These are phyloP conservation scores for Endoconidiophora laricicola DNA, from an alignment of 2,329 filamentous ascomycete species.

Conservation along the genomic window DNA sequence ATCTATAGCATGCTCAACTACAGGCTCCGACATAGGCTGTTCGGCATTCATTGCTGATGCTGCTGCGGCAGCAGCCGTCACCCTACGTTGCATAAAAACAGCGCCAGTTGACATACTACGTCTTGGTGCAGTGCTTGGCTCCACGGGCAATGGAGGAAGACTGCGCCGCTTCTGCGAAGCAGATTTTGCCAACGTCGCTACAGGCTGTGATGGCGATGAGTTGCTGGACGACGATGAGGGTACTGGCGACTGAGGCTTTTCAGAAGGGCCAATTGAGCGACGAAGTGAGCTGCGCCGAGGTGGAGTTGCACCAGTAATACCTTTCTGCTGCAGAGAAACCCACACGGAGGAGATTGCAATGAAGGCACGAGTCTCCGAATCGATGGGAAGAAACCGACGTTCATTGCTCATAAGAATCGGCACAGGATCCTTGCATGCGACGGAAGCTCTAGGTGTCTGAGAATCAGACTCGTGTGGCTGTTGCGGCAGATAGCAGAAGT, in stretches of 20 bases:
- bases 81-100: conserved; percentile 16
- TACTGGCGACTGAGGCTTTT: not conserved
- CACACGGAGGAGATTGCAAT: conserved; percentile 17
- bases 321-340: conserved; percentile 16
- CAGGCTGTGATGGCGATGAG: not conserved
- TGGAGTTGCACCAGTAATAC: conserved; percentile 5
- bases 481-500: conserved; percentile 20
- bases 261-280: conserved; percentile 1
- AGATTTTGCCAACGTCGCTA: not conserved
- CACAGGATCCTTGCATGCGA: not conserved
- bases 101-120: conserved; percentile 16
- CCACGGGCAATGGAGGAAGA: not conserved
- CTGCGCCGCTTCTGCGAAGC: conserved; percentile 5
- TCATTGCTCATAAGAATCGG: conserved; percentile 5
- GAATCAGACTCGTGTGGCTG: not conserved
- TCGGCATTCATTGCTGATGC: not conserved
- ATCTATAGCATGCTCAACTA: not conserved
- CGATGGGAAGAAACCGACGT: conserved; percentile 14
- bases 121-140: conserved; percentile 10
- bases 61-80: not conserved
- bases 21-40: not conserved
- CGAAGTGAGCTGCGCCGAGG: conserved; percentile 6
- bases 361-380: conserved; percentile 15
- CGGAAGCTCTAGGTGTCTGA: not conserved
- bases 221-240: conserved; percentile 1